Evolutionary conservation across 139 green algal species (phyloP), one percentile per base, ranked within the genome.

Genomic region (Chlorella vulgaris): DNA sequence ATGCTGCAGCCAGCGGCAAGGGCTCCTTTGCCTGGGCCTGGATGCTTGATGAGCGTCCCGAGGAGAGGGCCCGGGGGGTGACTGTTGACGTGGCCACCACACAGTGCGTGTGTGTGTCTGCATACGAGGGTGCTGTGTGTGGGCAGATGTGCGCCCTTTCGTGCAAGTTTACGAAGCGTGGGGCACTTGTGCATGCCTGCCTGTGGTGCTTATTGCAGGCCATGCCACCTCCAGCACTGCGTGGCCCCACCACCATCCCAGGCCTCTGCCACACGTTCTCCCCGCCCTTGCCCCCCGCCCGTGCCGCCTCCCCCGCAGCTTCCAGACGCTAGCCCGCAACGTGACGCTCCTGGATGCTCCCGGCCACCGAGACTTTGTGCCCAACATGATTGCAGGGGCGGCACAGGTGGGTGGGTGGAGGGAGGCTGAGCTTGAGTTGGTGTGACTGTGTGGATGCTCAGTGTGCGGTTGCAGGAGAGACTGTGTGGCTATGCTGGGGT

Each of bases 361-460:
- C 0, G 97, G 97, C 4, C 97, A 99, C 87, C 77, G 93, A 0
- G 96, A 99, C 89, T 99, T 99, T 86, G 95, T 99, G 29, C 95
- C 97, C 36, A 97, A 97, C 91, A 97, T 98, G 91, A 99, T 99
- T 50, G 73, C 87, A 0, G 97, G 96, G 13, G 91, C 91, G 0
- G 85, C 90, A 2, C 88, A 92, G 80, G 79, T 74, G 43, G 47
- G 13, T 3, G 8, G 2, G 1, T 58, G 75, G 28, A 4, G 62
- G 1, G 36, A 24, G 8, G 1, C n/a, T n/a, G n/a, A n/a, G n/a
- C n/a, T n/a, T n/a, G 2, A 33, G 61, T 28, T 29, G 4, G 61
- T 24, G 61, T 68, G 28, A 10, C 35, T 10, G 33, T 15, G 4
- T 68, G 61, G 61, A n/a, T n/a, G n/a, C n/a, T n/a, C 47, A 15